Base-by-base conservation (phyloP, 73 alveolate genomes). In the Paramecium primaurelia region DNA sequence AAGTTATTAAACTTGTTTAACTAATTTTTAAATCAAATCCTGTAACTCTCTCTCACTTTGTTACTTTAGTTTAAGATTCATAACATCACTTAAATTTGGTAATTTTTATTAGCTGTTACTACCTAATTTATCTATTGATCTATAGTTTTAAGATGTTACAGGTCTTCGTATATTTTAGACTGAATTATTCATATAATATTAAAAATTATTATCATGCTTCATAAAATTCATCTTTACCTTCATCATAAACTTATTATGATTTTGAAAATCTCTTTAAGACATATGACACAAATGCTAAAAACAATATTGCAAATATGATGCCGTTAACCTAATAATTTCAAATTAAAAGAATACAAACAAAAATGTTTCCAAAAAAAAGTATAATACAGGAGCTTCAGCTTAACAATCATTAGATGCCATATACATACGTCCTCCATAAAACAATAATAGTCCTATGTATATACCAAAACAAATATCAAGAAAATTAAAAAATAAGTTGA, bases 401-500 rank as follows among this genome's bases (percentile, higher is more conserved):
- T 30, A 42, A 26, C 91, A 80, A 47, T 80, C 91, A 80, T 49
- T 80, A 20, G 71, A 5, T 20, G 71, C 20, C 47, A 28, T 26
- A 51, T 45, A 80, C 71, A 80, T 80, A 5, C 42, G 36, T 42
- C 47, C 47, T 80, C 77, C 91, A 45, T 4, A 80, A 25, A 80
- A 28, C 45, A 42, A 47, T 45, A 80, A 18, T 12, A 47, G 25
- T 26, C 28, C 47, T 18, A 80, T 44, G 26, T 45, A 80, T 44
- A 80, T 80, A 9, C 64, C 91, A 80, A 80, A 80, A 45, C 91
- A 80, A 3, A 71, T 45, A 73, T 89, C 94, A 45, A 89, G 84
- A 75, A 89, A 89, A 32, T 89, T 83, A 37, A 89, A 89, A 68
- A 89, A 89, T 25, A 89, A 45, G 77, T 71, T 89, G 47, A 89